Conservation (phyloP, 352 stramenopile species). For the Phytophthora citrophthora region DNA sequence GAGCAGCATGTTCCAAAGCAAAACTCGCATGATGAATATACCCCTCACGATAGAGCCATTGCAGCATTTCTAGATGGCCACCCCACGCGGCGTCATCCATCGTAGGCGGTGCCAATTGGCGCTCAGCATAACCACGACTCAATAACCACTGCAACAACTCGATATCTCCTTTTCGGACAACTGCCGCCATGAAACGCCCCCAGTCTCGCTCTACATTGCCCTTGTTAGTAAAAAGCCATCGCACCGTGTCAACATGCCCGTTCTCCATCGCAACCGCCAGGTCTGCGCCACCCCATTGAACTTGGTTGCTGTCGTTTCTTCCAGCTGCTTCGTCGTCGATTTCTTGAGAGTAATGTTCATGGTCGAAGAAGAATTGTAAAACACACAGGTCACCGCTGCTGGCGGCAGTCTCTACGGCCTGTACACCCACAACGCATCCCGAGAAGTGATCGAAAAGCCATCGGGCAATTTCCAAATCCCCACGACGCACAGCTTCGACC, state of each 20-base stretch:
- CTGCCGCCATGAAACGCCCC: constrained; percentile 28
- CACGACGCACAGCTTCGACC: constrained; percentile 16
- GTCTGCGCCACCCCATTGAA: constrained; percentile 34
- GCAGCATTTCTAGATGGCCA: constrained; percentile 27
- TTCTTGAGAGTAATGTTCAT: neutral
- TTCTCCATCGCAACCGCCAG: constrained; percentile 35
- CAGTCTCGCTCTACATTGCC: constrained; percentile 31
- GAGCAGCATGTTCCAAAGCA: constrained; percentile 42
- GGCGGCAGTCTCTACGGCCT: constrained; percentile 33
- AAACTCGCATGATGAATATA: constrained; percentile 35
- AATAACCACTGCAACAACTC: constrained; percentile 38
- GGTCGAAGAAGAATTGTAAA: constrained; percentile 29
- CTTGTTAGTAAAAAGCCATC: constrained; percentile 34
- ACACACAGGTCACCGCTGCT: constrained; percentile 7
- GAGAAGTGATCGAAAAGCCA: constrained; percentile 37
- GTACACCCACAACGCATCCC: constrained; percentile 14
- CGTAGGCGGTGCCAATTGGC: constrained; percentile 31
- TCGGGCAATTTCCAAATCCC: constrained; percentile 21
- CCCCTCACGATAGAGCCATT: constrained; percentile 37
- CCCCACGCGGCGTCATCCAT: constrained; percentile 39
- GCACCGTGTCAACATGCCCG: constrained; percentile 13
- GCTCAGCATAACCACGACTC: constrained; percentile 21
- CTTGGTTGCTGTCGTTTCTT: constrained; percentile 18
- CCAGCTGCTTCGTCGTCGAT: neutral
- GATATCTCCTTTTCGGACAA: constrained; percentile 24